A percentile compares a stretch with the other conserved stretches of the same genome.
phyloP scores from a whole-genome alignment of 2,329 filamentous ascomycete genomes.

The Helicocarpus griseus region DNA sequence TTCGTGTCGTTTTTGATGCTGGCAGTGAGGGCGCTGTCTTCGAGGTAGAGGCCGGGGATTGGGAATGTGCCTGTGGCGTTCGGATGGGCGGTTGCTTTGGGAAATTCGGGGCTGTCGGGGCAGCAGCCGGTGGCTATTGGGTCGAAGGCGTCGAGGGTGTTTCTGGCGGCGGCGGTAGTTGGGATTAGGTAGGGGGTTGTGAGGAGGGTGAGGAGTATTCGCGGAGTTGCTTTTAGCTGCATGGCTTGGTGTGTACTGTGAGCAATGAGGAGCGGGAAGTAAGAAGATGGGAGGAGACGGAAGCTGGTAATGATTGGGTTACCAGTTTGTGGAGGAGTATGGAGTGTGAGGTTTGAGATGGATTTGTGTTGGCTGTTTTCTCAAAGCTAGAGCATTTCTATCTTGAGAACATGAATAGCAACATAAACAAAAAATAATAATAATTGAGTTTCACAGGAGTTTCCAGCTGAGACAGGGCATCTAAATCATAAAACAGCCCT shows the following conservation, averaged over 20 bases:
- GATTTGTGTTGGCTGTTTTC: no score
- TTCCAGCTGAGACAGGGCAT: background rate
- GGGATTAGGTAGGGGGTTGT: background rate
- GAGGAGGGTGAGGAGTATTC: background rate
- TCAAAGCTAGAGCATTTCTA: no score
- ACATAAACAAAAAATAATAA: no score
- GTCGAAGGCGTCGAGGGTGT: background rate
- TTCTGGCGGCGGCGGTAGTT: background rate
- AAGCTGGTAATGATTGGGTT: background rate
- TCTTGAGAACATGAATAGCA: no score
- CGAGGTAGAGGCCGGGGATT: background rate
- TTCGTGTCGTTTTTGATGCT: background rate
- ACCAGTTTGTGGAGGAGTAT: no score
- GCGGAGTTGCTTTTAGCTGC: background rate
- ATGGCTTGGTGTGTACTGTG: background rate
- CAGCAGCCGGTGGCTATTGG: background rate
- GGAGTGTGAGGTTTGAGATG: no score
- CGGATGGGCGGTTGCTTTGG: background rate
- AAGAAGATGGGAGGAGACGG: background rate
- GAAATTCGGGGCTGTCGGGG: background rate
- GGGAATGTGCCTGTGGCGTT: background rate
- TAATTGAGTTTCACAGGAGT: background rate
- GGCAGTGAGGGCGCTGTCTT: background rate
- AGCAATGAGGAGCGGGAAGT: background rate
- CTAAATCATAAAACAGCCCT: no score